phyloP scores from a whole-genome alignment of 2,329 filamentous ascomycete genomes.

The Davidsoniella neocaledoniae region DNA sequence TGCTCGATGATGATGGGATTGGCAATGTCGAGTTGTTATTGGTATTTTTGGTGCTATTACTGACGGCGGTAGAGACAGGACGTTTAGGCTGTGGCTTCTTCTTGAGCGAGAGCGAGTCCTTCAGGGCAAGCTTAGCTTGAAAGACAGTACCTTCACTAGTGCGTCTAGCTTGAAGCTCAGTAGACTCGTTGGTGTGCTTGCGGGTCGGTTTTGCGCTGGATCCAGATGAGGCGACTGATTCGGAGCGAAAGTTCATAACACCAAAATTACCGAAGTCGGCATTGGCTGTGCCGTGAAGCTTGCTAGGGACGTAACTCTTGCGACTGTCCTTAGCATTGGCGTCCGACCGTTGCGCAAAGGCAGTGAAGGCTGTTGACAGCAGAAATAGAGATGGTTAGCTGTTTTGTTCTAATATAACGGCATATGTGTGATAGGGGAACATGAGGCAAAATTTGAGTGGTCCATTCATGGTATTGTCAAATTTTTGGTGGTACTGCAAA shows the following conservation, averaged over 20 bases:
- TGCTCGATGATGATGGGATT: not conserved
- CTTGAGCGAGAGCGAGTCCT: constrained; percentile 36
- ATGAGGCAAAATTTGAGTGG: not conserved
- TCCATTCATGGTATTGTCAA: no score
- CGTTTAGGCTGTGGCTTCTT: constrained; percentile 4
- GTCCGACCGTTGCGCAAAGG: constrained; percentile 5
- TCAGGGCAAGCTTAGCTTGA: constrained; percentile 38
- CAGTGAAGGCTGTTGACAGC: constrained; percentile 2
- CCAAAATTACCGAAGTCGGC: constrained; percentile 42
- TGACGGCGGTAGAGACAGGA: not conserved
- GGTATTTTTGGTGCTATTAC: not conserved
- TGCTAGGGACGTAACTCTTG: constrained; percentile 42
- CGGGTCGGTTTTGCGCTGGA: constrained; percentile 21
- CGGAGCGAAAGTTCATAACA: constrained; percentile 38
- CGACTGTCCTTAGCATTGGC: constrained; percentile 8
- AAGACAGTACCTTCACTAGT: constrained; percentile 44
- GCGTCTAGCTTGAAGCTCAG: constrained; percentile 38
- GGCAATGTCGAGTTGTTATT: not conserved
- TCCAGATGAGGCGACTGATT: constrained; percentile 2
- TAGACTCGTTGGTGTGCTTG: constrained; percentile 20
- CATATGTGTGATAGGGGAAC: not conserved
- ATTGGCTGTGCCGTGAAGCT: constrained; percentile 41
- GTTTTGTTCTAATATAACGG: not conserved
- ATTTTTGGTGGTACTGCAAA: no score
- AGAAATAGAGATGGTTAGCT: not conserved